Percentiles rank a stretch among this genome's conserved stretches.
These are phyloP conservation scores for Pogostemon cablin DNA, from an alignment of 257 asterid genomes.

Conservation along the genomic window DNA sequence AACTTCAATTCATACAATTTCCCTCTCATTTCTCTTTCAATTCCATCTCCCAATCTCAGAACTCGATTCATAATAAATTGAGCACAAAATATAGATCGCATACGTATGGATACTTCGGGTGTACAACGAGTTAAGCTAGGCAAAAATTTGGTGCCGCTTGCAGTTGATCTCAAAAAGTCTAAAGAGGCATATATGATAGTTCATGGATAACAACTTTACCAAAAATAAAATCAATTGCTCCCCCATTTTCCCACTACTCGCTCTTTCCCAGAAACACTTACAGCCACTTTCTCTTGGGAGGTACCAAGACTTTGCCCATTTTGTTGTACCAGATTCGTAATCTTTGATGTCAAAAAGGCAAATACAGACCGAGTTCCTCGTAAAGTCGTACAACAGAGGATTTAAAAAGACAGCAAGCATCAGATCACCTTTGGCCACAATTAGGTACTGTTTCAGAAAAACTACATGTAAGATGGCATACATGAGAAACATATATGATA, in stretches of 20 bases:
- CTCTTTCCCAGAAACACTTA: slow-evolving; percentile 66
- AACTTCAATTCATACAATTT: too few species aligned
- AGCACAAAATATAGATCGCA: too few species aligned
- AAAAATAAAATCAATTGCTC: slow-evolving; percentile 47
- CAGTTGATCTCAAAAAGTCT: slow-evolving; percentile 7
- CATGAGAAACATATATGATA: background rate
- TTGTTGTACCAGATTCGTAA: slow-evolving; percentile 41
- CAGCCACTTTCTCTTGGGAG: slow-evolving; percentile 52
- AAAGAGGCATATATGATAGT: background rate
- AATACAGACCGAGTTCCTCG: slow-evolving; percentile 71
- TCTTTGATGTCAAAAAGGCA: slow-evolving; percentile 50
- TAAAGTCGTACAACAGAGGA: slow-evolving; percentile 72
- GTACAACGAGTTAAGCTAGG: too few species aligned
- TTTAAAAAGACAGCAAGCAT: slow-evolving; percentile 78
- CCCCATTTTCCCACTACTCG: slow-evolving; percentile 86
- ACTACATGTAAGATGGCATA: slow-evolving; percentile 14
- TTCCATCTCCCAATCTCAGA: too few species aligned
- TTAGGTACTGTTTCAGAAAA: slow-evolving; percentile 56
- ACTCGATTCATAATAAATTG: too few species aligned
- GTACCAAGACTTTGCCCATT: slow-evolving; percentile 28
- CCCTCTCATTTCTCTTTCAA: too few species aligned
- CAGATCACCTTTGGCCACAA: slow-evolving; percentile 77
- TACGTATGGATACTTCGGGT: too few species aligned
- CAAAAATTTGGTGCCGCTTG: background rate
- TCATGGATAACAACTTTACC: slow-evolving; percentile 25